A percentile compares a stretch with the other conserved stretches of the same genome.
phyloP scores from a whole-genome alignment of 2,329 filamentous ascomycete genomes.

The Microdochium paspali region DNA sequence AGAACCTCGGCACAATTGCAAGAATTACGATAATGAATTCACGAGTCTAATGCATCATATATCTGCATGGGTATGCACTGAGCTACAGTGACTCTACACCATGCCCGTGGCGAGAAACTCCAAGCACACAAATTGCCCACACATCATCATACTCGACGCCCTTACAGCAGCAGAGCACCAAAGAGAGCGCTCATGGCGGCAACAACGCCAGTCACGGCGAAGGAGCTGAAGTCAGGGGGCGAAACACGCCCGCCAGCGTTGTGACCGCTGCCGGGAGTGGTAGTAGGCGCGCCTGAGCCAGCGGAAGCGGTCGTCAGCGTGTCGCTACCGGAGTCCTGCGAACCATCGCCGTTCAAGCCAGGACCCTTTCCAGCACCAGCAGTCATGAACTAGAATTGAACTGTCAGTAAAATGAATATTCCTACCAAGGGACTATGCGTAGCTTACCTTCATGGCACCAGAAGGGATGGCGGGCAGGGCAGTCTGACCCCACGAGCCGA shows the following conservation, averaged over 20 bases:
- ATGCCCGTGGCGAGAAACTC: too few relatives aligned
- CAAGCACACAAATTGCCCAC: too few relatives aligned
- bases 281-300: slow-evolving; percentile 26
- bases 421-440: neutral
- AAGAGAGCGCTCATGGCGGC: slow-evolving; percentile 24
- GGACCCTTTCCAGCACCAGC: slow-evolving; percentile 43
- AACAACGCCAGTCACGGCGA: slow-evolving; percentile 23
- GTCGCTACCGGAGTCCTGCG: slow-evolving; percentile 39
- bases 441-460: slow-evolving; percentile 27
- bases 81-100: too few relatives aligned
- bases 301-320: slow-evolving; percentile 30
- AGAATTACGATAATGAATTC: too few relatives aligned
- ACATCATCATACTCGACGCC: too few relatives aligned
- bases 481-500: slow-evolving; percentile 30
- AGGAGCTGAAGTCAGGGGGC: slow-evolving; percentile 25
- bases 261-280: slow-evolving; percentile 22
- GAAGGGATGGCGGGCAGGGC: slow-evolving; percentile 42
- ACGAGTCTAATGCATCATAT: too few relatives aligned
- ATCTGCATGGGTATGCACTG: too few relatives aligned
- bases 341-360: slow-evolving; percentile 42
- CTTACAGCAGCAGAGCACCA: slow-evolving; percentile 30
- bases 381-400: slow-evolving; percentile 33
- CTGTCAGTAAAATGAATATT: slow-evolving; percentile 2
- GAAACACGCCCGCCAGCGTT: slow-evolving; percentile 19
- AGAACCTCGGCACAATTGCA: too few relatives aligned